Conservation (phyloP, 768 basidiomycete species). For the Clitopilus passeckerianus region DNA sequence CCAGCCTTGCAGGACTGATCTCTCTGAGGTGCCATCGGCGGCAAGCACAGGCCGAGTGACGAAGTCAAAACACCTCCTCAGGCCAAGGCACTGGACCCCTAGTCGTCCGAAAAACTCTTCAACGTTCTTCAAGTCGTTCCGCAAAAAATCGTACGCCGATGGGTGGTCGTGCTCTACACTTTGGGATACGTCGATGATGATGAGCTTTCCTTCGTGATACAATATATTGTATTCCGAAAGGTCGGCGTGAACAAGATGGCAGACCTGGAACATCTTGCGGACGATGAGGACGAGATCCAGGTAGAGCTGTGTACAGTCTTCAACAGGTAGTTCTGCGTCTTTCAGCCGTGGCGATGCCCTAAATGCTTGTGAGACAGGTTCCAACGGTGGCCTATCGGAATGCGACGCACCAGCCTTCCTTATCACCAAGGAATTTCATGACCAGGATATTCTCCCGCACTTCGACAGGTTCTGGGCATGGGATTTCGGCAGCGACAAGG, state of each 20-base stretch:
- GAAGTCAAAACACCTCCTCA: conserved; percentile 85
- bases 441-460: conserved; percentile 96
- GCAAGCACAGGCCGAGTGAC: conserved; percentile 56
- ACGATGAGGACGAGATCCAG: conserved; percentile 73
- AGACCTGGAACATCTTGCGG: conserved; percentile 82
- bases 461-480: conserved; percentile 85
- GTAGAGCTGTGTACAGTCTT: conserved; percentile 61
- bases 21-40: conserved; percentile 17
- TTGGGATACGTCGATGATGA: conserved; percentile 97
- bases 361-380: not conserved
- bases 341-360: conserved; percentile 95
- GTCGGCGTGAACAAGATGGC: conserved; percentile 96
- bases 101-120: conserved; percentile 86
- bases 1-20: conserved; percentile 38
- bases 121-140: conserved; percentile 86
- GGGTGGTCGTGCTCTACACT: conserved; percentile 99
- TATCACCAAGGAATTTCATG: conserved; percentile 87
- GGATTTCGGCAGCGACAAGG: conserved; percentile 75
- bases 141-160: conserved; percentile 91
- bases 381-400: not conserved
- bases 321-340: conserved; percentile 59
- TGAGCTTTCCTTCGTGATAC: conserved; percentile 76
- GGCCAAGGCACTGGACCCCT: conserved; percentile 72
- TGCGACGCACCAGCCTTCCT: conserved; percentile 65
- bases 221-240: conserved; percentile 98